Percentiles rank a stretch among this genome's conserved stretches.
phyloP scores from a whole-genome alignment of 352 stramenopile species.

The Pythium monospermum region DNA sequence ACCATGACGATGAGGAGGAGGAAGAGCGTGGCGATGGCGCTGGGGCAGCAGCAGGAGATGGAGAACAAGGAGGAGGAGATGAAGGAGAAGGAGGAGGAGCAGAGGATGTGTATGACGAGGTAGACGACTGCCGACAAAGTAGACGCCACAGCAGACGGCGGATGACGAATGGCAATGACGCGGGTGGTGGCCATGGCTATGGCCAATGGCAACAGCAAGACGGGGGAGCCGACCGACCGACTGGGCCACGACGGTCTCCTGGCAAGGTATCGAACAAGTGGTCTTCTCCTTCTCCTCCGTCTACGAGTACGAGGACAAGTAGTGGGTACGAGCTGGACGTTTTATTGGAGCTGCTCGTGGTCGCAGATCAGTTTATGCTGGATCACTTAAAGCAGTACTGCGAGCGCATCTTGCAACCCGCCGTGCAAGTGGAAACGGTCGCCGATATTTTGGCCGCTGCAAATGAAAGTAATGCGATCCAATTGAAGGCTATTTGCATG shows the following conservation, averaged over 20 bases:
- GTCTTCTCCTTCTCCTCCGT: slow-evolving; percentile 1
- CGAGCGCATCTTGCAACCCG: slow-evolving; percentile 82
- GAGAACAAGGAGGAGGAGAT: not conserved
- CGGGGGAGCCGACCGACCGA: slow-evolving; percentile 2
- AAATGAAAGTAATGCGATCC: slow-evolving; percentile 88
- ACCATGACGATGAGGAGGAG: too few relatives aligned
- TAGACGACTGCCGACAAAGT: slow-evolving; percentile 3
- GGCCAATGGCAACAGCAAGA: not conserved
- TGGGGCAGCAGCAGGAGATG: not conserved
- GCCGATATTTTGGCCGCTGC: slow-evolving; percentile 86
- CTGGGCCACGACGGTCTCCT: not conserved
- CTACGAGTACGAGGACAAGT: not conserved
- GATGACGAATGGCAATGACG: slow-evolving; percentile 20
- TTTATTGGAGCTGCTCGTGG: slow-evolving; percentile 87
- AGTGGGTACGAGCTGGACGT: slow-evolving; percentile 40
- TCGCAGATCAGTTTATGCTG: slow-evolving; percentile 95
- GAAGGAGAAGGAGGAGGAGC: not conserved
- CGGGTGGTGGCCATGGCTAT: slow-evolving; percentile 1
- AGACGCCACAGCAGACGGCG: too few relatives aligned
- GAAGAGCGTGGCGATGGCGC: slow-evolving; percentile 4
- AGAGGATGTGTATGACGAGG: not conserved
- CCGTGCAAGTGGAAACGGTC: slow-evolving; percentile 79
- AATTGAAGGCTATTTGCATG: slow-evolving; percentile 89
- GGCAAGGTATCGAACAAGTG: slow-evolving; percentile 1
- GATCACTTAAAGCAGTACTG: slow-evolving; percentile 96